Evolutionary conservation across 2,329 filamentous ascomycete genomes (phyloP).

Genomic region (Alternaria gansuensis): DNA sequence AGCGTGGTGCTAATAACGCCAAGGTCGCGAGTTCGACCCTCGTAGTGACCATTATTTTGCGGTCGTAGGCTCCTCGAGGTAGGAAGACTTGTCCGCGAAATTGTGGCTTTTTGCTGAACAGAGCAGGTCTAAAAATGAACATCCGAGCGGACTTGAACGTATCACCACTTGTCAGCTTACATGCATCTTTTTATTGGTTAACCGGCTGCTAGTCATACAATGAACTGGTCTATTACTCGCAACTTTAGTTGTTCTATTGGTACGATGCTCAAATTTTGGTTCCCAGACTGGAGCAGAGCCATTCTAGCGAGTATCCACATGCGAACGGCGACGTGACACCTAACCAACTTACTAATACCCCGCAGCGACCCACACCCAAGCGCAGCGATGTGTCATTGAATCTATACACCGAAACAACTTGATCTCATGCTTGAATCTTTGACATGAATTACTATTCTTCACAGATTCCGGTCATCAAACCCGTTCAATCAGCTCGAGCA

Average conservation of each 20-base stretch:
- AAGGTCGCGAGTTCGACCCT: slow-evolving; percentile 29
- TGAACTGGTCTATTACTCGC: not conserved
- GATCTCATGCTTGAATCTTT: fast-evolving
- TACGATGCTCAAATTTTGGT: not conserved
- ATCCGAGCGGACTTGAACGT: not conserved
- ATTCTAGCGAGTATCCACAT: not conserved
- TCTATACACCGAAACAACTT: not conserved
- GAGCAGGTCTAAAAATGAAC: not conserved
- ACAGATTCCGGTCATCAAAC: slow-evolving; percentile 2
- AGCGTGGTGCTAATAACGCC: slow-evolving; percentile 33
- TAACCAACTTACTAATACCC: not conserved
- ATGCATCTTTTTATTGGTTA: not conserved
- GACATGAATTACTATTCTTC: not conserved
- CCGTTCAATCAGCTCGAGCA: not conserved
- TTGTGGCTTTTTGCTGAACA: slow-evolving; percentile 2
- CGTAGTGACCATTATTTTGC: slow-evolving; percentile 27
- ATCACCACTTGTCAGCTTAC: not conserved
- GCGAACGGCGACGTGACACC: not conserved
- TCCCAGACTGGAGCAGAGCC: not conserved
- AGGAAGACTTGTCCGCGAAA: not conserved
- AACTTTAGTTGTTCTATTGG: not conserved
- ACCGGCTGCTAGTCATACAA: not conserved
- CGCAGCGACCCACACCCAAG: not conserved
- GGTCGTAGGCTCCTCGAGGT: not conserved
- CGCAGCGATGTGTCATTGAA: not conserved